phyloP scores from a whole-genome alignment of 129 eudicot genomes.

The Centella asiatica region DNA sequence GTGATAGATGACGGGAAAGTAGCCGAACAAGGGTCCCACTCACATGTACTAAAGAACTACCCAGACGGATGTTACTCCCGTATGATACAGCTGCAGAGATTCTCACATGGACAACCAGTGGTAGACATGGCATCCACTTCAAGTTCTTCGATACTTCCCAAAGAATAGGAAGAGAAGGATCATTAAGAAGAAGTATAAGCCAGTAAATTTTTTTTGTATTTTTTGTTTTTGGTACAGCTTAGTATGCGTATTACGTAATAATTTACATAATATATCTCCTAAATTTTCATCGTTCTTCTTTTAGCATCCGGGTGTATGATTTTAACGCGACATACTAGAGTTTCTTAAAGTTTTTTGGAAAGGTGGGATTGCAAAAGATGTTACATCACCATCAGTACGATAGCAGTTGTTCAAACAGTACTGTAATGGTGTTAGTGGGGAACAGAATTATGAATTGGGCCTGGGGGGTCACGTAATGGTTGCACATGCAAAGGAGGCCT shows the following conservation, averaged over 20 bases:
- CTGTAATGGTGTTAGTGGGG: background rate
- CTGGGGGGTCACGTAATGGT: constrained; percentile 14
- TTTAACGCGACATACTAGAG: background rate
- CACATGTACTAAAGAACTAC: constrained; percentile 57
- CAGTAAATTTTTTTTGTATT: constrained; percentile 11
- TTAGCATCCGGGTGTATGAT: background rate
- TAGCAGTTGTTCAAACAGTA: background rate
- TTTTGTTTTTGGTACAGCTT: constrained; percentile 27
- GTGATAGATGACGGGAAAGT: constrained; percentile 92
- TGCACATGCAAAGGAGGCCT: constrained; percentile 11
- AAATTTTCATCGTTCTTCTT: background rate
- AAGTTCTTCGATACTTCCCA: constrained; percentile 43
- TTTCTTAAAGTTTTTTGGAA: background rate
- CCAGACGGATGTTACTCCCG: constrained; percentile 79
- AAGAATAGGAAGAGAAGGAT: constrained; percentile 27
- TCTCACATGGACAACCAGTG: constrained; percentile 63
- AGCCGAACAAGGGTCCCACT: constrained; percentile 88
- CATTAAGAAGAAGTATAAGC: constrained; percentile 10
- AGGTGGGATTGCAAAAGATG: background rate
- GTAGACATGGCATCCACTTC: constrained; percentile 54
- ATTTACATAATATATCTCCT: constrained; percentile 30
- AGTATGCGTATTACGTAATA: constrained; percentile 35
- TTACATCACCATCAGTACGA: background rate
- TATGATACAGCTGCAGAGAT: constrained; percentile 87
- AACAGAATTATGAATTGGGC: constrained; percentile 14